Base-by-base conservation (phyloP, 2,329 filamentous ascomycete genomes). In the Achaetomium macrosporum region DNA sequence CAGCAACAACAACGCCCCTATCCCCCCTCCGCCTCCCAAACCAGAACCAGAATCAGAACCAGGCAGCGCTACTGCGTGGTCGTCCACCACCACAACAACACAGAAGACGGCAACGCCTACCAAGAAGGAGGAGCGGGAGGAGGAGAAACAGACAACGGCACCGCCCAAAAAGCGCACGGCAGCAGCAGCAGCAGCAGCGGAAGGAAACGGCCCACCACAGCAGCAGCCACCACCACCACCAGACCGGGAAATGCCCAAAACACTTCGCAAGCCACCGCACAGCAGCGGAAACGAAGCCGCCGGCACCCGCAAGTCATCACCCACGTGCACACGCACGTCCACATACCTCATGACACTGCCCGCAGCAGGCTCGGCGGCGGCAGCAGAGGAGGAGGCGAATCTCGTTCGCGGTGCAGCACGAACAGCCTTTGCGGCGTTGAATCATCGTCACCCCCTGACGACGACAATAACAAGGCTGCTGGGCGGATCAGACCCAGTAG, bases 31-130 rank as follows among this genome's bases (percentile, higher is more conserved):
- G 36, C 35, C 8, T 45, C 47, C 36, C 30, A 31, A 37, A 52
- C 41, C 20, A 66, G 61, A 10, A 33, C 41, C 20, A 50, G 44
- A 42, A 63, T 63, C 29, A 33, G 42, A 16, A 64, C 62, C 33
- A 66, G 61, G 39, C 54, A 63, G 52, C 61, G 68, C 49, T 68
- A 65, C 55, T 69, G 68, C 56, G 48, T 70, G 56, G 47, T 57
- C 35, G 51, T 54, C 43, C 19, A 41, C 31, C 2, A 39, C 20
- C 33, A n/a, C n/a, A n/a, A n/a, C n/a, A n/a, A n/a, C n/a, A n/a
- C 57, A 41, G 19, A 56, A 55, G 47, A 52, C 30, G 40, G 29
- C 47, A 30, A 58, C 47, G 30, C 60, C 53, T 8, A 5, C 2
- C 30, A 19, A 36, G 44, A 37, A 29, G 16, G 17, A 43, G 40